phyloP scores from a whole-genome alignment of 1,139 yeast genomes.

The Magnusiomyces suaveolens region DNA sequence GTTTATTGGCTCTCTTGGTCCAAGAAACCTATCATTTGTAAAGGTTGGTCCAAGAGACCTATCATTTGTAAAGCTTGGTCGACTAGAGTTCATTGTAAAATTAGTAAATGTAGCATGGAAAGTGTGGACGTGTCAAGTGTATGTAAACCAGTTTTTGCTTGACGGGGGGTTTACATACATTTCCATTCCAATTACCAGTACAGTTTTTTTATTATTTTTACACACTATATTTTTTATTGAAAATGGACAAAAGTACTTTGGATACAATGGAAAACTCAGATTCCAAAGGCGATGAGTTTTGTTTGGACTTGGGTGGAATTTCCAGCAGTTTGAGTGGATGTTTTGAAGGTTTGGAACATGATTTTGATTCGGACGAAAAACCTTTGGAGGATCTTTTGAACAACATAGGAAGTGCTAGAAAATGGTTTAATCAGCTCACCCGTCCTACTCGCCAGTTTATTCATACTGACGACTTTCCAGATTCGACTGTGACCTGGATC shows the following conservation, averaged over 20 bases:
- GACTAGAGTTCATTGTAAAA: neutral
- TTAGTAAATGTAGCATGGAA: neutral
- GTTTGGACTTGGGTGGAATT: neutral
- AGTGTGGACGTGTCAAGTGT: neutral
- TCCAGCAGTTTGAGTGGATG: neutral
- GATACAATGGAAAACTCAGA: neutral
- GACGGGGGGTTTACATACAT: too few relatives aligned
- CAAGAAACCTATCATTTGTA: too few relatives aligned
- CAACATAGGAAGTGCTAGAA: conserved; percentile 1
- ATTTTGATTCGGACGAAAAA: neutral
- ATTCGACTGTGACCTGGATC: neutral
- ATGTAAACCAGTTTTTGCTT: too few relatives aligned
- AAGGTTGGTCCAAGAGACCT: too few relatives aligned
- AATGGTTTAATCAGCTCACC: conserved; percentile 1
- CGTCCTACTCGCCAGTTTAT: conserved; percentile 2
- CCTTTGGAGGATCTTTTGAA: neutral
- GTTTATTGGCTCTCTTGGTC: too few relatives aligned
- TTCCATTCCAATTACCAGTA: too few relatives aligned
- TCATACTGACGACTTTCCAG: neutral
- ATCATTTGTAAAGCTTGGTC: neutral
- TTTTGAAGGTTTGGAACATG: neutral
- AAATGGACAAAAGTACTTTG: too few relatives aligned
- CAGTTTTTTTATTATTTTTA: too few relatives aligned
- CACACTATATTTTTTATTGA: too few relatives aligned
- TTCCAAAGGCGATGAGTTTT: neutral